Base-by-base conservation (phyloP, 192 early-diverging fungal genomes). In the Linderina pennispora region DNA sequence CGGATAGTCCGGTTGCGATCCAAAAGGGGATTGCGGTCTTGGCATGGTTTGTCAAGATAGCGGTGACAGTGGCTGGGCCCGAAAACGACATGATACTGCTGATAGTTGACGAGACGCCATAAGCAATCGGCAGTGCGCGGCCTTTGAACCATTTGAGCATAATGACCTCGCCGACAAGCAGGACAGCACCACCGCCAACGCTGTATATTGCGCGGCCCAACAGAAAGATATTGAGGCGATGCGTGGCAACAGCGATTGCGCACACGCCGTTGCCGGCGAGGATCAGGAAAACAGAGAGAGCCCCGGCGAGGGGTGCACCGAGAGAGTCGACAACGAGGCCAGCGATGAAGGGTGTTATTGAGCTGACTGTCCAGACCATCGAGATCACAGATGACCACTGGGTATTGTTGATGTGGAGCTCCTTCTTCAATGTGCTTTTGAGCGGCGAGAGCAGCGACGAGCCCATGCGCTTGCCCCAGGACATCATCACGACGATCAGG, bases 1-100 rank as follows among this genome's bases (percentile, higher is more conserved):
- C 70, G 33, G 77, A 79, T 3, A 82, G 53, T 2, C 72, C 75
- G 2, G 74, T 74, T 1, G 76, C 77, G 1, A 79, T 43, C 74
- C 74, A 76, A 39, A 76, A 71, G 13, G 67, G 53, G 24, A 71
- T 58, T 0, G 67, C 51, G 26, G 66, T 53, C 26, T 53, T 66
- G 22, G 50, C 53, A 16, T 65, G 44, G n/a, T 24, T 55, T 15
- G 43, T 62, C 26, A 65, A 49, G 25, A 70, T 57, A 3, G 68
- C 58, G 0, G 63, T 58, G 20, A 66, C 62, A 1, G 58, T 36
- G 11, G 67, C 66, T 13, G 67, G 63, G 1, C 67, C 66, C 19
- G 63, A 56, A 40, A 65, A 76, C 18, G 58, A 45, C 50, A 70
- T 62, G 8, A 76, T 32, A 0, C 67, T 59, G 32, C 67, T 56